Percentiles rank a stretch among this genome's conserved stretches.
phyloP scores from a whole-genome alignment of 2,329 filamentous ascomycete genomes.

The Diaporthe nobilis region DNA sequence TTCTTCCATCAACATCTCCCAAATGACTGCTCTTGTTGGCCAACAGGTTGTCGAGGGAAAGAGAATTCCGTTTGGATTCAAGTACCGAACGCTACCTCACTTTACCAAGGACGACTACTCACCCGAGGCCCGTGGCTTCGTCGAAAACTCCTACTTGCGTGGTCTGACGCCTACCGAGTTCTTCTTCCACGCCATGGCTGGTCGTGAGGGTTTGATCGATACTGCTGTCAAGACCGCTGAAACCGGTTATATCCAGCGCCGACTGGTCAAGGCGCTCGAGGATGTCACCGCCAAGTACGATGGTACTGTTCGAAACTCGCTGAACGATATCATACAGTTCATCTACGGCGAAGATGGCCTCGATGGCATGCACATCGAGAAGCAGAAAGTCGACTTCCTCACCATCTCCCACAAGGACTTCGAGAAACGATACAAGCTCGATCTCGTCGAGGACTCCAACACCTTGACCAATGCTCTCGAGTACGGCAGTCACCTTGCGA shows the following conservation, averaged over 20 bases:
- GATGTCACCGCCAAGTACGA: slow-evolving; percentile 98
- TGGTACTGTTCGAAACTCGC: slow-evolving; percentile 95
- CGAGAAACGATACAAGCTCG: slow-evolving; percentile 84
- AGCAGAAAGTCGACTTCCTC: slow-evolving; percentile 90
- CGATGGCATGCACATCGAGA: slow-evolving; percentile 93
- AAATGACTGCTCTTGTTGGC: slow-evolving; percentile 98
- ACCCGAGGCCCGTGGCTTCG: slow-evolving; percentile 95
- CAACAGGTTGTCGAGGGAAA: slow-evolving; percentile 99
- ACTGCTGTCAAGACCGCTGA: slow-evolving; percentile 99
- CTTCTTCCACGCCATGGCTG: slow-evolving; percentile 99
- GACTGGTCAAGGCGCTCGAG: slow-evolving; percentile 97
- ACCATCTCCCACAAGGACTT: slow-evolving; percentile 84
- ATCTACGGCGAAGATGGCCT: slow-evolving; percentile 97
- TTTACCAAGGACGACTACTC: slow-evolving; percentile 99
- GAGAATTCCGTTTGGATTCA: slow-evolving; percentile 99
- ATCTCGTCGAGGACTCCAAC: slow-evolving; percentile 79
- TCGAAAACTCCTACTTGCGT: slow-evolving; percentile 98
- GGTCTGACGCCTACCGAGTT: slow-evolving; percentile 96
- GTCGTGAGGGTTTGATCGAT: slow-evolving; percentile 99
- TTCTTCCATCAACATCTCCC: slow-evolving; percentile 98
- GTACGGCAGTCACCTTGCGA: slow-evolving; percentile 87
- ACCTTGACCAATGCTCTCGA: slow-evolving; percentile 80
- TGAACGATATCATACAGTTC: slow-evolving; percentile 97
- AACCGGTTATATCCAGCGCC: slow-evolving; percentile 98
- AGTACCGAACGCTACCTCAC: slow-evolving; percentile 95